Evolutionary conservation across 1,284 basidiomycete genomes (phyloP).

Genomic region (Schizophyllum amplum): DNA sequence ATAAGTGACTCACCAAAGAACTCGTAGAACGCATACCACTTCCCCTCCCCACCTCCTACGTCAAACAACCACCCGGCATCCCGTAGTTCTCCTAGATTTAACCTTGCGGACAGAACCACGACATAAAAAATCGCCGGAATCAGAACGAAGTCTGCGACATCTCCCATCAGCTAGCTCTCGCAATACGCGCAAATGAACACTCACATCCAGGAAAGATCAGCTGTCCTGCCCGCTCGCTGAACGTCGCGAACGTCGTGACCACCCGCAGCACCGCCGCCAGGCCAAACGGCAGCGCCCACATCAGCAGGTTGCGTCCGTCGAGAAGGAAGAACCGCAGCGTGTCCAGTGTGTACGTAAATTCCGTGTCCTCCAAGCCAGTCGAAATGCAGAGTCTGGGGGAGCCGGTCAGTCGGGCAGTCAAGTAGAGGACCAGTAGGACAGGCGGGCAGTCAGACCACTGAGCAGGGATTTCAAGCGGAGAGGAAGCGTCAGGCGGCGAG

Average conservation of each 20-base stretch:
- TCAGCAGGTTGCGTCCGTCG: conserved; percentile 49
- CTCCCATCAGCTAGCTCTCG: too few species aligned
- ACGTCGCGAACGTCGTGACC: conserved; percentile 61
- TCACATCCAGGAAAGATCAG: conserved; percentile 85
- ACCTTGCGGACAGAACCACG: conserved; percentile 55
- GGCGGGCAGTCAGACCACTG: too few species aligned
- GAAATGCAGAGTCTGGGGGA: neutral
- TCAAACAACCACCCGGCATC: conserved; percentile 86
- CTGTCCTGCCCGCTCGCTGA: conserved; percentile 57
- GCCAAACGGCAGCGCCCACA: conserved; percentile 73
- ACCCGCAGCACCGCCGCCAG: conserved; percentile 76
- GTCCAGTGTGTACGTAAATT: conserved; percentile 62
- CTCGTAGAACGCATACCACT: conserved; percentile 81
- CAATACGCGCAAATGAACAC: conserved; percentile 21
- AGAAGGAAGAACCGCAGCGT: conserved; percentile 59
- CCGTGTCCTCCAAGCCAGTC: conserved; percentile 44
- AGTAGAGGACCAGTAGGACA: too few species aligned
- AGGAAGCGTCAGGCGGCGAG: too few species aligned
- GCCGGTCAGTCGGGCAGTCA: neutral
- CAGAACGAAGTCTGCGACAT: conserved; percentile 65
- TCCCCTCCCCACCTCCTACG: conserved; percentile 50
- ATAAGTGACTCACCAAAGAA: conserved; percentile 51
- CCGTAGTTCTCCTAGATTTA: conserved; percentile 60
- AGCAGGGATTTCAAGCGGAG: too few species aligned
- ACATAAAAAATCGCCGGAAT: conserved; percentile 86